phyloP scores from a whole-genome alignment of 805 yeast genomes.

The Teunomyces funiuensis region DNA sequence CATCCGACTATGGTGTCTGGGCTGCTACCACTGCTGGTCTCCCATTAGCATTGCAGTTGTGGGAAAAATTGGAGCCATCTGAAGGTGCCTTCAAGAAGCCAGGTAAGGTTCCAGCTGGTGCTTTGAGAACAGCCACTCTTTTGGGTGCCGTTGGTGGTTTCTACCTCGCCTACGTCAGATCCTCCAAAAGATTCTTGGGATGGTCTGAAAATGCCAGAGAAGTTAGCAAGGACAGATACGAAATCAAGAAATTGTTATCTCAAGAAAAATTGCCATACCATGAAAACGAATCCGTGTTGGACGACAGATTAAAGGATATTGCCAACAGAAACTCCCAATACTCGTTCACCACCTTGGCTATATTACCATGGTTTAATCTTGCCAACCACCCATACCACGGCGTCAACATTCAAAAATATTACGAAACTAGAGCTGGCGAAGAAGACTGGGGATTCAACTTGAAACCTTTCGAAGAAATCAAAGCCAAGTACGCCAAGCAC shows the following conservation, averaged over 20 bases:
- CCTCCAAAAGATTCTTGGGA: slow-evolving; percentile 76
- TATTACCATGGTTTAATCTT: slow-evolving; percentile 81
- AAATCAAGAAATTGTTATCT: slow-evolving; percentile 64
- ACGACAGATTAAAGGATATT: slow-evolving; percentile 68
- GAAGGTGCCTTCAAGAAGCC: slow-evolving; percentile 44
- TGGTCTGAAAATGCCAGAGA: slow-evolving; percentile 70
- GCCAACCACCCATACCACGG: slow-evolving; percentile 84
- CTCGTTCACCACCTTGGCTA: slow-evolving; percentile 56
- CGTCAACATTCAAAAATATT: slow-evolving; percentile 49
- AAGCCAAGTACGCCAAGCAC: slow-evolving; percentile 29
- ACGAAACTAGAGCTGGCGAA: slow-evolving; percentile 56
- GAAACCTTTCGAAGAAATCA: slow-evolving; percentile 52
- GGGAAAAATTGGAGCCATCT: slow-evolving; percentile 45
- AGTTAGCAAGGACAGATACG: slow-evolving; percentile 69
- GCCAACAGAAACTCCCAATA: slow-evolving; percentile 78
- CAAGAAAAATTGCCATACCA: slow-evolving; percentile 69
- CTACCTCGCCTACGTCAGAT: slow-evolving; percentile 62
- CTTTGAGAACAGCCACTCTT: slow-evolving; percentile 57
- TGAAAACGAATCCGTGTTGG: slow-evolving; percentile 50
- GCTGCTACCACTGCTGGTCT: slow-evolving; percentile 42
- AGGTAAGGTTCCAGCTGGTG: slow-evolving; percentile 53
- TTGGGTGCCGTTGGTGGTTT: slow-evolving; percentile 77
- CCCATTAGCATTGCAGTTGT: slow-evolving; percentile 40
- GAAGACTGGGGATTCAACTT: slow-evolving; percentile 56
- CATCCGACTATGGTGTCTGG: slow-evolving; percentile 59